Evolutionary conservation across 2,329 filamentous ascomycete genomes (phyloP), one percentile per base, ranked within the genome.

Genomic region (Alternaria arbusti): DNA sequence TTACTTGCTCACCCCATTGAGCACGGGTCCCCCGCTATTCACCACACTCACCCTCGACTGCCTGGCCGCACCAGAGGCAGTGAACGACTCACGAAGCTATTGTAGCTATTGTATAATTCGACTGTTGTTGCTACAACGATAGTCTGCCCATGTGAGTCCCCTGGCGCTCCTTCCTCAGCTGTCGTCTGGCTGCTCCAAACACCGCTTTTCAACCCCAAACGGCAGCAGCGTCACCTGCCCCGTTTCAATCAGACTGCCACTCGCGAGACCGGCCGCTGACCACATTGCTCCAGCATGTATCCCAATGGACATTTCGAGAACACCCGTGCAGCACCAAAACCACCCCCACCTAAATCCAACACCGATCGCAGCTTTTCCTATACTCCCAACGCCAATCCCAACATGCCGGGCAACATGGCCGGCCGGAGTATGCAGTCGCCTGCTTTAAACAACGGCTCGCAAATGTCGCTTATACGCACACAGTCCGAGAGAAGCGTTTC

Each of bases 251-350:
- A 23, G 11, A 51, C 54, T 30, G 23, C 36, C 55, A 28, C 59
- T 59, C 30, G 20, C 28, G 56, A 54, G 47, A 28, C 49, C 43
- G 40, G 49, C n/a, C 50, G 51, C 68, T 68, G 59, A 74, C 46
- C 52, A 36, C 60, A 22, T 20, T 49, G 30, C 46, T 9, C n/a
- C 77, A 88, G 86, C 70, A 85, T 88, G 74, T 90, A 90, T 80
- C 83, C 86, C 46, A 82, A 86, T 64, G 86, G 87, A 67, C 87
- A 89, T 74, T 98, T 98, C 84, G 96, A 98, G 92, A 98, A 98
- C 81, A 94, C 96, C 66, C 94, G 96, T 69, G 95, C 96, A 73
- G 95, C 96, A 71, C 96, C 96, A 70, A 91, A 92, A 74, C 95
- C 96, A 65, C 96, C 95, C n/a, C n/a, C n/a, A n/a, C n/a, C n/a